Evolutionary conservation across 192 early-diverging fungal genomes (phyloP).

Genomic region (Linnemannia zychae): DNA sequence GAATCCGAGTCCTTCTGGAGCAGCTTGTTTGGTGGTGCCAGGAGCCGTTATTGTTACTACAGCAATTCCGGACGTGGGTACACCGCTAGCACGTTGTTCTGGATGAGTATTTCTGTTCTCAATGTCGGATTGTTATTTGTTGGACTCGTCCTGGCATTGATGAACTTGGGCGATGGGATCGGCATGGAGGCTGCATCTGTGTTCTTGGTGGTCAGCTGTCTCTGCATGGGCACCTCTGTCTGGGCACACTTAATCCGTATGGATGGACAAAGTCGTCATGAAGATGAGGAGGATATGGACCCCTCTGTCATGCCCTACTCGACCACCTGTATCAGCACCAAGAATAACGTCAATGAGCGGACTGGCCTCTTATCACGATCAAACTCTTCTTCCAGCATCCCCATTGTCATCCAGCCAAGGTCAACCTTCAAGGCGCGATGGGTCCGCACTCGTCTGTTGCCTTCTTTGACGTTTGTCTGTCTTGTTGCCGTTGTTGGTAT

Average conservation of each 20-base stretch:
- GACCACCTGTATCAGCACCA: conserved; percentile 2
- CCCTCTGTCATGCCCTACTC: neutral
- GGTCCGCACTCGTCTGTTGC: conserved; percentile 41
- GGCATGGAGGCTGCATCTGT: conserved; percentile 38
- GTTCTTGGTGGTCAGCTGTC: conserved; percentile 43
- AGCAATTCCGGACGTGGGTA: neutral
- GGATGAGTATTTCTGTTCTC: conserved; percentile 19
- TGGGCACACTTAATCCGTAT: conserved; percentile 53
- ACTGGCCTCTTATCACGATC: conserved; percentile 22
- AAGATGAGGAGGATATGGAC: conserved; percentile 2
- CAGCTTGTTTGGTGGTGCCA: neutral
- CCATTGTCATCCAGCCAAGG: neutral
- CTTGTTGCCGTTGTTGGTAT: conserved; percentile 28
- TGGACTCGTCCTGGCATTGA: conserved; percentile 40
- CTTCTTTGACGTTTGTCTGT: conserved; percentile 29
- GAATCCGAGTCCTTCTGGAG: neutral
- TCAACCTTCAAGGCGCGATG: conserved; percentile 23
- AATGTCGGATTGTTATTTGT: conserved; percentile 48
- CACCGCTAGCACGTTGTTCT: conserved; percentile 7
- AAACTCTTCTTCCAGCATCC: neutral
- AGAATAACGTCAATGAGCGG: conserved; percentile 22
- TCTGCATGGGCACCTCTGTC: conserved; percentile 52
- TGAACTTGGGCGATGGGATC: conserved; percentile 53
- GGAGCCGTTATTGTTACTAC: neutral
- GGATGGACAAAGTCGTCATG: conserved; percentile 20